Conservation (phyloP, 441 rosid species). For the Iberis amara region DNA sequence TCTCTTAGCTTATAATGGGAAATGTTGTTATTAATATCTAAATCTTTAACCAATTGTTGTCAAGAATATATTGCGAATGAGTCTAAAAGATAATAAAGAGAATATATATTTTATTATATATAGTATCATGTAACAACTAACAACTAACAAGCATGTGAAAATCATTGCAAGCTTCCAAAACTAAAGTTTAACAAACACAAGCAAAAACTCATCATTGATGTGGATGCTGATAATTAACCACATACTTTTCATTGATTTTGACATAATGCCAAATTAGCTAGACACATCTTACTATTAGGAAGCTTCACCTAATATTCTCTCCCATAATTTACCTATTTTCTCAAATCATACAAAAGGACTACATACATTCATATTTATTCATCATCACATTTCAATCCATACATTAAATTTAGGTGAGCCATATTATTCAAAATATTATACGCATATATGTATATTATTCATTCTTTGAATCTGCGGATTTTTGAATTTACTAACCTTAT, state of each 20-base stretch:
- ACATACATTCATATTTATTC: constrained; percentile 6
- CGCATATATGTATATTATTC: not conserved
- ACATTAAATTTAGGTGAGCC: not conserved
- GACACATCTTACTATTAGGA: constrained; percentile 23
- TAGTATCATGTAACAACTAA: constrained; percentile 24
- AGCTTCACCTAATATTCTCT: constrained; percentile 34
- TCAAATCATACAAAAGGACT: constrained; percentile 20
- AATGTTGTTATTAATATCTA: not conserved
- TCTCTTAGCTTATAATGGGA: not conserved
- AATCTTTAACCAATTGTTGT: not conserved
- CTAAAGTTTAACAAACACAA: constrained; percentile 12
- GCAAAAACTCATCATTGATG: constrained; percentile 22
- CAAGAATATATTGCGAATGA: not conserved
- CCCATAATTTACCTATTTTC: constrained; percentile 21
- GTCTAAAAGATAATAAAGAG: constrained; percentile 3
- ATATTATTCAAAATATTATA: not conserved
- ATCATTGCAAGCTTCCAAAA: constrained; percentile 31
- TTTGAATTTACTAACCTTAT: too few relatives aligned
- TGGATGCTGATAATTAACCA: constrained; percentile 11
- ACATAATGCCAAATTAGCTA: constrained; percentile 25
- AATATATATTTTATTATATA: not conserved
- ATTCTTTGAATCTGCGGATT: too few relatives aligned
- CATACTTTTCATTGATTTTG: constrained; percentile 23
- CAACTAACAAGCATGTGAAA: constrained; percentile 30
- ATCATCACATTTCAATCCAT: not conserved